Evolutionary conservation across 345 rosid genomes (phyloP).

Genomic region (Arabidopsis arenosa): DNA sequence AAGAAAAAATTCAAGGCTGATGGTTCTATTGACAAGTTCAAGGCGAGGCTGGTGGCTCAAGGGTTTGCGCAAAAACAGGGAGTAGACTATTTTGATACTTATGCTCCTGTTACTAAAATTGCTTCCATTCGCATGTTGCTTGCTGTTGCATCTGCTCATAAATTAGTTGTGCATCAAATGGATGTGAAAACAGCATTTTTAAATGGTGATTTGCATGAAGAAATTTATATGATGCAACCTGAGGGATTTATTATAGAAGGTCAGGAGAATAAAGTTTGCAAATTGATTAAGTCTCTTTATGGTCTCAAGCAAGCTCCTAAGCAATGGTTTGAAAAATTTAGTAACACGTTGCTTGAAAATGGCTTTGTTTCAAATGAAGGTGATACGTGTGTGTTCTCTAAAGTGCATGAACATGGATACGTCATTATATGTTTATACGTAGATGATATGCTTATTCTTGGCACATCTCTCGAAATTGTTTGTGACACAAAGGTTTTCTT

Average conservation of each 20-base stretch:
- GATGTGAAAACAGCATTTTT: neutral
- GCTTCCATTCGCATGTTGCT: neutral
- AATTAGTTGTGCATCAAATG: neutral
- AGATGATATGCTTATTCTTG: neutral
- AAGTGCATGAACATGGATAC: neutral
- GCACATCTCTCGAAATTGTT: neutral
- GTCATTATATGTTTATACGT: neutral
- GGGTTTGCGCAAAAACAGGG: neutral
- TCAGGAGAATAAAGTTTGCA: neutral
- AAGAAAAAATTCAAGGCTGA: neutral
- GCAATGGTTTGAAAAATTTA: neutral
- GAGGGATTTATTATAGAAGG: neutral
- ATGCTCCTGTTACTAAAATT: neutral
- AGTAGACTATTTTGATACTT: neutral
- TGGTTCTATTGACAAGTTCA: neutral
- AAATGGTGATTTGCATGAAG: neutral
- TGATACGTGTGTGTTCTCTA: neutral
- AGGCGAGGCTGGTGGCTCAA: neutral
- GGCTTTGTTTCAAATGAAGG: neutral
- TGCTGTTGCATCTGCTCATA: neutral
- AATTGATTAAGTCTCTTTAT: neutral
- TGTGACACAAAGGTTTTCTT: neutral
- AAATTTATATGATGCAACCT: neutral
- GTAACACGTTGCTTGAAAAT: neutral
- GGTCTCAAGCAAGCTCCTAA: neutral